These are phyloP conservation scores for Aureobasidium sp. DNA, from an alignment of 2,329 filamentous ascomycete genomes.

Conservation along the genomic window DNA sequence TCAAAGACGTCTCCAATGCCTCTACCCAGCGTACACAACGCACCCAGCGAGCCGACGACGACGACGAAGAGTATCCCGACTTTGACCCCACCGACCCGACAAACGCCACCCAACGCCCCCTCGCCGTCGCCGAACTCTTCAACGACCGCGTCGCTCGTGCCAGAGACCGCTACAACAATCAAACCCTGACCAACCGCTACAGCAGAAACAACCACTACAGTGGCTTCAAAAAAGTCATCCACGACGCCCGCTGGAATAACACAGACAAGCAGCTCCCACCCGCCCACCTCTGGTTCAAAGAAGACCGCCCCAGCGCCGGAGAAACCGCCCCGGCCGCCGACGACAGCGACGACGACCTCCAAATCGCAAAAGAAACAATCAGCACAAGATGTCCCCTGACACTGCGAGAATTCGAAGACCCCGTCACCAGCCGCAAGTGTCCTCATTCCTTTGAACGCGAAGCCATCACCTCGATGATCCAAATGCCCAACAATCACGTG, in stretches of 20 bases:
- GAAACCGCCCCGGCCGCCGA: constrained; percentile 28
- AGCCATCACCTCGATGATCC: constrained; percentile 50
- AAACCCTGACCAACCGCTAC: constrained; percentile 39
- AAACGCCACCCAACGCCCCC: constrained; percentile 25
- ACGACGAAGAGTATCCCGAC: constrained; percentile 29
- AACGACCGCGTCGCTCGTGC: constrained; percentile 29
- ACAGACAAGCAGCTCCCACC: constrained; percentile 46
- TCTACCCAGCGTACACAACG: constrained; percentile 30
- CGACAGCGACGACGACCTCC: constrained; percentile 57
- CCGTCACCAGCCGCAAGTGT: constrained; percentile 58
- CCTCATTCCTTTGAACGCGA: constrained; percentile 63
- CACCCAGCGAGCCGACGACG: constrained; percentile 27
- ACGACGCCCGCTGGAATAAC: constrained; percentile 49
- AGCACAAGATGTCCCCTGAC: constrained; percentile 64
- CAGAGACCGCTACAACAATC: constrained; percentile 35
- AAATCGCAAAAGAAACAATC: constrained; percentile 53
- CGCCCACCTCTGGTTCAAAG: constrained; percentile 54
- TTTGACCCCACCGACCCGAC: constrained; percentile 32
- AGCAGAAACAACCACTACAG: constrained; percentile 51
- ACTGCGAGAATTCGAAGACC: constrained; percentile 54
- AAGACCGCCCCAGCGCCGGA: constrained; percentile 35
- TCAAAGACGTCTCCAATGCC: constrained; percentile 28
- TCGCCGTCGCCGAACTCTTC: constrained; percentile 30
- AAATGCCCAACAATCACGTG: constrained; percentile 14
- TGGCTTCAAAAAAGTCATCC: constrained; percentile 52